A percentile compares a stretch with the other conserved stretches of the same genome.
Conservation (phyloP, 139 green algal species). For the Chlamydomonas asymmetrica region DNA sequence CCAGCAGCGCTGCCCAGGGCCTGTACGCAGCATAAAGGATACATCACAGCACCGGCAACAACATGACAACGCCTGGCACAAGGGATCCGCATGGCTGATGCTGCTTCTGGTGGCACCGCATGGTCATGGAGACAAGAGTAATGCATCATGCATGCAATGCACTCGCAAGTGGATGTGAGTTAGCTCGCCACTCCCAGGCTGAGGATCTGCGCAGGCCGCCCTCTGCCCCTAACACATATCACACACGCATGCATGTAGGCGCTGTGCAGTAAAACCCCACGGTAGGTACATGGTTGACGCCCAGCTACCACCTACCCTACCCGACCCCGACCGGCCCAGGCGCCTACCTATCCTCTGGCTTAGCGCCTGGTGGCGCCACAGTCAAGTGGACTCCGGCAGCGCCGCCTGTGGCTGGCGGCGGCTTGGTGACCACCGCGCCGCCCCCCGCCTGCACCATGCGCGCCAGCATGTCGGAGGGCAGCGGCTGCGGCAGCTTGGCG, state of each 20-base stretch:
- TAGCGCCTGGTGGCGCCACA: not conserved
- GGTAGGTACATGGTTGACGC: not conserved
- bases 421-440: not conserved
- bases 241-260: too few species aligned
- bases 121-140: not conserved
- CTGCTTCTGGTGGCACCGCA: too few species aligned
- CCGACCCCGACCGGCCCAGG: not conserved
- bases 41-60: not conserved
- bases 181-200: too few species aligned
- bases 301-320: not conserved
- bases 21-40: not conserved
- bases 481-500: slow-evolving; percentile 1
- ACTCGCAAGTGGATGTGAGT: too few species aligned
- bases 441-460: slow-evolving; percentile 22
- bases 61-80: too few species aligned
- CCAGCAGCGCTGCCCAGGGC: slow-evolving; percentile 6
- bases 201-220: too few species aligned
- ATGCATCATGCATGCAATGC: not conserved
- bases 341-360: slow-evolving; percentile 4
- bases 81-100: too few species aligned
- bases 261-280: not conserved
- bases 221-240: too few species aligned
- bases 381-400: not conserved
- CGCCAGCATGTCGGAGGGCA: slow-evolving; percentile 8
- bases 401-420: not conserved